Evolutionary conservation across 768 basidiomycete species (phyloP), one percentile per base, ranked within the genome.

Genomic region (Mrakia blollopis): DNA sequence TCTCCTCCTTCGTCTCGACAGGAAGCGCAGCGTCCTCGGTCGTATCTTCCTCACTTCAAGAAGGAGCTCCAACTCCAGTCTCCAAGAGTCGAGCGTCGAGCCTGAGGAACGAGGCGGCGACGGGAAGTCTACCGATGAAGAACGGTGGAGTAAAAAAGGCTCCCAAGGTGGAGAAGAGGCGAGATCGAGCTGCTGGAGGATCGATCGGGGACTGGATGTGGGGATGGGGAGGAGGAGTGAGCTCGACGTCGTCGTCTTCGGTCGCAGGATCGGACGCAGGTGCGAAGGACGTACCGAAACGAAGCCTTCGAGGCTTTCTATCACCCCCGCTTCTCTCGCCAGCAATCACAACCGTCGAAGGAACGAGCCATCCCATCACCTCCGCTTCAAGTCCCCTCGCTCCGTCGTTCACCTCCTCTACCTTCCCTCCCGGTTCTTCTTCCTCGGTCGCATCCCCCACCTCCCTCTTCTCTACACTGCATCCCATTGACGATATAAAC

Each of bases 131-230:
- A 10, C 65, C 65, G 23, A 39, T 68, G 37, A 35, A 39, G 65
- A 68, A 68, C 37, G 21, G 35, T 10, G 65, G 35, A 37, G 39
- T 39, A 21, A 37, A 41, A 39, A 68, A 68, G 39, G 28, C 62
- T 28, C 16, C 30, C 0, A 65, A 65, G 63, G 23, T 25, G 37
- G 65, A 68, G 35, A 68, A 68, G 65, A 68, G 44, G n/a, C 39
- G 65, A 7, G 65, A 68, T 25, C 39, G 65, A n/a, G 37, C n/a
- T 30, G 44, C 32, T 28, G 41, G 57, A 67, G 23, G 44, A 13
- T 47, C 61, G 35, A 52, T 50, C 21, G 73, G 73, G 10, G 63
- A 63, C 32, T 74, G 73, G 73, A 65, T 74, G 62, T 52, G 72
- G 35, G 63, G 47, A 32, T 74, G 73, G 73, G 73, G 73, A 50